Base-by-base conservation (phyloP, 805 yeast genomes). In the Candida ovalis region DNA sequence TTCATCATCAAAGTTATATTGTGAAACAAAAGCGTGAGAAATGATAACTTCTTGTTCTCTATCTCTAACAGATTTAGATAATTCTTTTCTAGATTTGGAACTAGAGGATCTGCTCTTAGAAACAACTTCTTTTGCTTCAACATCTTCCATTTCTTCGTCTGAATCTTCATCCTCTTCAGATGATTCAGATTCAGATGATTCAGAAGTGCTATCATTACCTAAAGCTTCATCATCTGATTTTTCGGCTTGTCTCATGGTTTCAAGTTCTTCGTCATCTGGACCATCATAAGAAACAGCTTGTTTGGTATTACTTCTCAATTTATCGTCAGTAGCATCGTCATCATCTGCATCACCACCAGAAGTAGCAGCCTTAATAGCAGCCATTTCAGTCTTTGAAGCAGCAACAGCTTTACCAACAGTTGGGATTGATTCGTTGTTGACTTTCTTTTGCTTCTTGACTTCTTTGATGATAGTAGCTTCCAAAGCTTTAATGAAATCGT, bases 191-290 rank as follows among this genome's bases (percentile, higher is more conserved):
- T 72, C 82, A 7, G 67, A 61, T 10, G 68, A 58, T 28, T 66
- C 72, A 33, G 63, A 57, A 5, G 63, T 64, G 21, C 69, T 74
- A 59, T 74, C 78, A 30, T 53, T 49, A 28, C 48, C 43, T 42
- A 55, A 40, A 46, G 79, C 85, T 58, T 84, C 94, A 54, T 82
- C 89, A 49, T 84, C 82, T 37, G 91, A 81, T 58, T 84, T 80
- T 66, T 86, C 92, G 44, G 87, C 96, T 60, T 77, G 78, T 69
- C 83, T 83, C 91, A 88, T 87, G 44, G 88, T 87, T 65, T 89
- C 97, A 51, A 88, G 73, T 63, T 91, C 97, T 27, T 89, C 98
- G 53, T 91, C 97, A 69, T 91, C 98, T 30, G 97, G 96, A 15
- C 82, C 96, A 54, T 91, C 98, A 59, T 89, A 89, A 1, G 97